Base-by-base conservation (phyloP, 352 stramenopile species). In the Pythium dissimile region DNA sequence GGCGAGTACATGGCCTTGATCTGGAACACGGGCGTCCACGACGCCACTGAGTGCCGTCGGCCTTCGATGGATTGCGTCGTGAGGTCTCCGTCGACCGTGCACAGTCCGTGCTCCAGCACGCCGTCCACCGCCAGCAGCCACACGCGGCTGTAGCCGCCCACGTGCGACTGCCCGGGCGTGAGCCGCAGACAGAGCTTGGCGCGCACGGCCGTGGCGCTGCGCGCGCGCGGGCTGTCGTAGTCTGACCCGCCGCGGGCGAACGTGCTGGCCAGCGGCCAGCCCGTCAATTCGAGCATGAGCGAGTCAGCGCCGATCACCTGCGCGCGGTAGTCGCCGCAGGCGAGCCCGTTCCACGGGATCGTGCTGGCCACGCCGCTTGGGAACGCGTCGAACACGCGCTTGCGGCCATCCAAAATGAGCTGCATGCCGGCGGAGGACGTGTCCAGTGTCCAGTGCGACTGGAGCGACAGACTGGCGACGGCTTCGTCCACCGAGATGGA, bases 301-400 rank as follows among this genome's bases (percentile, higher is more conserved):
- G 48, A 59, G 23, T 69, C 7, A 46, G 46, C 2, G 59, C 62
- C 21, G 4, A 71, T 48, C 16, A 74, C 12, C 20, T 80, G 67
- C 1, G 69, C 75, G 24, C 69, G 55, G 48, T 86, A 86, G 46
- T 86, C 73, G 23, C 73, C 73, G 44, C 72, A 78, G 24, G 39
- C 52, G 16, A 70, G 52, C 3, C 47, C 59, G 18, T 67, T 63
- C n/a, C 78, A 55, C 18, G 54, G 32, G 37, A 77, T 52, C 16
- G 62, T 72, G 24, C 59, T 79, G 2, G 71, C 73, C n/a, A 77
- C 31, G 30, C 75, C 75, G 34, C 71, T 83, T 1, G 71, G 73
- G 24, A 81, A 80, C 20, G 56, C 65, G 34, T 60, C 64, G 30
- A 83, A 86, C 10, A 80, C 41, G 15, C 71, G 61, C 28, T 64